Base-by-base conservation (phyloP, 129 eudicot species). In the Saposhnikovia divaricata region DNA sequence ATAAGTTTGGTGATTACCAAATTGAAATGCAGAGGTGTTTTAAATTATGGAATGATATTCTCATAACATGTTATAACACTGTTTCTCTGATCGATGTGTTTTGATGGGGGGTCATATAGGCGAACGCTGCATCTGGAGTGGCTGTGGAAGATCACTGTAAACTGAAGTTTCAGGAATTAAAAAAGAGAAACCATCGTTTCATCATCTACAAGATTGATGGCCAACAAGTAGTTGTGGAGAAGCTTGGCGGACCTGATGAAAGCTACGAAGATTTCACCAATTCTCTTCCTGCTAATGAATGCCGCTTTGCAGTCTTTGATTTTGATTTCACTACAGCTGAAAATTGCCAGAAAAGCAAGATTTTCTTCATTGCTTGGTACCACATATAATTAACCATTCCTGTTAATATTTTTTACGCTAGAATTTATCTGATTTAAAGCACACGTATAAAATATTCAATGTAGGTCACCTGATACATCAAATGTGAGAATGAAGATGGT, bases 401-500 rank as follows among this genome's bases (percentile, higher is more conserved):
- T n/a, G 34, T 63, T 27, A 11, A 25, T 1, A 63, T 9, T 63
- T 11, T 66, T 11, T 66, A 66, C 0, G 37, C 19, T 2, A 66
- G 28, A 69, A 69, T 0, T 4, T 13, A 12, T 69, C 10, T 37
- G 10, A 28, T 69, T 38, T 70, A 5, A 70, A 16, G 46, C 1
- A 16, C n/a, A 38, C 28, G 28, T 9, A 25, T 16, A 38, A 38
- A 57, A 23, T 6, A 19, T 16, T 14, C 25, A 3, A 1, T 69
- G n/a, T 11, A 93, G 96, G 98, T 87, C 96, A 37, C 98, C 98
- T 0, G 98, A 93, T 48, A 80, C 91, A 59, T 89, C 98, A 38
- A 93, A 79, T 72, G 98, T 93, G 89, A 86, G 98, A 80, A 90
- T 87, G 96, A 92, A 92, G 90, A 92, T 92, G 97, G 96, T 93